These are phyloP conservation scores for Hortaea sp. DNA, from an alignment of 2,329 filamentous ascomycete species.

Conservation along the genomic window DNA sequence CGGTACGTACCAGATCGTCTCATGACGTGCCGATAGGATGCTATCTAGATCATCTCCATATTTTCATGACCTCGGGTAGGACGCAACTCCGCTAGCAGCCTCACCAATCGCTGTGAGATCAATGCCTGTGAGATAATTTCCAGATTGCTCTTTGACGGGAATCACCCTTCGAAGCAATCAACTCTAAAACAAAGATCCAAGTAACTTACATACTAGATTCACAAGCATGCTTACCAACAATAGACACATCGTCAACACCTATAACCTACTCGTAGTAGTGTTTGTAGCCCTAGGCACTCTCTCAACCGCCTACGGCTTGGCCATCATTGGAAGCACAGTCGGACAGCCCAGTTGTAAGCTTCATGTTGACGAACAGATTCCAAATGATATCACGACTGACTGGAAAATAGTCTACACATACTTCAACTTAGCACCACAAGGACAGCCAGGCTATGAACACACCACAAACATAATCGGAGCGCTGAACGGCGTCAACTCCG, in stretches of 20 bases:
- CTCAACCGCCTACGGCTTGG: constrained; percentile 26
- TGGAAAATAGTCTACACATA: constrained; percentile 27
- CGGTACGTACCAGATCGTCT: too few species aligned
- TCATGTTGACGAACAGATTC: neutral
- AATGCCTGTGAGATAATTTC: too few species aligned
- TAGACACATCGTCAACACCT: constrained; percentile 20
- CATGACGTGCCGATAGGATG: too few species aligned
- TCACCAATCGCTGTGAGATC: too few species aligned
- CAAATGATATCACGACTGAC: neutral
- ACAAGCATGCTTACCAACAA: constrained; percentile 4
- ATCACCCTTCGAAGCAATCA: too few species aligned
- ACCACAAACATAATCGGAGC: constrained; percentile 36
- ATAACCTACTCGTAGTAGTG: constrained; percentile 26
- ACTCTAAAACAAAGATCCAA: too few species aligned
- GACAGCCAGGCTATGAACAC: constrained; percentile 31
- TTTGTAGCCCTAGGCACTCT: constrained; percentile 23
- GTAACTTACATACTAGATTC: neutral
- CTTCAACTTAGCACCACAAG: constrained; percentile 30
- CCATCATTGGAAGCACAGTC: constrained; percentile 35
- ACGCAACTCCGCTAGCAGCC: too few species aligned
- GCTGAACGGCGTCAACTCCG: constrained; percentile 37
- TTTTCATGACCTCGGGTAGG: too few species aligned
- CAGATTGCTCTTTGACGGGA: too few species aligned
- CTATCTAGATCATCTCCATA: too few species aligned
- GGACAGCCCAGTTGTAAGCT: constrained; percentile 33